Evolutionary conservation across 1,284 basidiomycete genomes (phyloP), one percentile per base, ranked within the genome.

Genomic region (Taiwanofungus camphoratus): DNA sequence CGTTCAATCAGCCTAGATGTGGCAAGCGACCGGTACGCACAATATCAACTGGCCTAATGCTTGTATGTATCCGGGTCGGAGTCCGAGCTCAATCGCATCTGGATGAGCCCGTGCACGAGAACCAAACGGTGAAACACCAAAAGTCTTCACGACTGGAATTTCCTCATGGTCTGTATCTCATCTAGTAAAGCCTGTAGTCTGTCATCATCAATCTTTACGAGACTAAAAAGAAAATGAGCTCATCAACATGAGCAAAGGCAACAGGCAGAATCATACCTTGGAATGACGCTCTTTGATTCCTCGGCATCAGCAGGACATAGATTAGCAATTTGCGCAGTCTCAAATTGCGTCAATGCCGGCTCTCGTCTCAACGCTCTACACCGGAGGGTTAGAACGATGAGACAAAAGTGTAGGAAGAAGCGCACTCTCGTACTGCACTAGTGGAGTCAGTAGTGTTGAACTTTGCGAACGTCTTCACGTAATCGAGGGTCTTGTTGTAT

Each of bases 281-380:
- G 92, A 40, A 96, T 74, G 42, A 93, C 75, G 55, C 89, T 92
- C 68, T 92, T 94, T 13, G 92, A 87, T 62, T 95, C 92, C 52
- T 95, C 92, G 3, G 88, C 78, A 50, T 85, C 82, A 31, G 82
- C 87, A 12, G 92, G 90, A 57, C 88, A 91, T 43, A 96, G 64
- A 57, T 94, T 94, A 18, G 90, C 91, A 35, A 96, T 85, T 58
- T 95, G 92, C 2, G 91, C 92, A 16, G 88, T 88, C 68, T 96
- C 92, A 56, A 94, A 95, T 53, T 89, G 88, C 0, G 89, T 89
- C 34, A 95, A 62, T 5, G 77, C 78, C 1, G 85, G 76, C 52
- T 89, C 86, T 52, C 87, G 71, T 48, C 82, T 73, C 6, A 91
- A 64, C 3, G 86, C 87, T 54, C 86, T 87, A 40, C 13, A 29